Percentiles rank a stretch among this genome's conserved stretches.
phyloP scores from a whole-genome alignment of 345 rosid species.

The Reutealis trisperma region DNA sequence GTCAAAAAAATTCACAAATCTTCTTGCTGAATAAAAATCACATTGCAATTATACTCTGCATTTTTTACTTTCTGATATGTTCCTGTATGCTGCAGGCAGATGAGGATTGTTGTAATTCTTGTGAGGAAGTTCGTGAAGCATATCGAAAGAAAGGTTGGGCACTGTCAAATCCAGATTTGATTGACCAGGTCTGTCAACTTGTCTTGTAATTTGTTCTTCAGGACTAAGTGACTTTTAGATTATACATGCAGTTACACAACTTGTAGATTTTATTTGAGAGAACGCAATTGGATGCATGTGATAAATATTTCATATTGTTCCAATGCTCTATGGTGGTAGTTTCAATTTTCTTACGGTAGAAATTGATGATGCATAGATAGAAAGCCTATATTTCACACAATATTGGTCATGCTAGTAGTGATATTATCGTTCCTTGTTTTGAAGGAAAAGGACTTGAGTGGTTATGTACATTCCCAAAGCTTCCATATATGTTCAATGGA shows the following conservation, averaged over 20 bases:
- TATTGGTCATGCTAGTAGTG: background rate
- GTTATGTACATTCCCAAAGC: too few species aligned
- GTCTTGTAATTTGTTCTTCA: background rate
- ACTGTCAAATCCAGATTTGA: constrained; percentile 68
- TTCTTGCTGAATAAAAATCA: background rate
- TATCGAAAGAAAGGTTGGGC: constrained; percentile 97
- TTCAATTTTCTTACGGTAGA: background rate
- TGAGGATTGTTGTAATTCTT: constrained; percentile 83
- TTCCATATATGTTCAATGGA: background rate
- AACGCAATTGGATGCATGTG: constrained; percentile 1
- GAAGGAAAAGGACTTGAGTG: too few species aligned
- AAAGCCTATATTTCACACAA: background rate
- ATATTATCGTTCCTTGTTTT: too few species aligned
- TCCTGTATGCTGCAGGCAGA: constrained; percentile 45
- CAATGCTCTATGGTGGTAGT: background rate
- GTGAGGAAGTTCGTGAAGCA: constrained; percentile 96
- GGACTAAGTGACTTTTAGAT: background rate
- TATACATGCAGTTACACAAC: too few species aligned
- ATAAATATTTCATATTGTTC: background rate
- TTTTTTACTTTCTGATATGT: constrained; percentile 1
- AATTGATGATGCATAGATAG: background rate
- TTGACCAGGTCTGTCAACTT: constrained; percentile 72
- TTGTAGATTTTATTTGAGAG: background rate
- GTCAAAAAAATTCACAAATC: background rate
- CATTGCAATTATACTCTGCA: background rate